These are phyloP conservation scores for Achaetomiella virescens DNA, from an alignment of 495 filamentous ascomycete genomes.

Conservation along the genomic window DNA sequence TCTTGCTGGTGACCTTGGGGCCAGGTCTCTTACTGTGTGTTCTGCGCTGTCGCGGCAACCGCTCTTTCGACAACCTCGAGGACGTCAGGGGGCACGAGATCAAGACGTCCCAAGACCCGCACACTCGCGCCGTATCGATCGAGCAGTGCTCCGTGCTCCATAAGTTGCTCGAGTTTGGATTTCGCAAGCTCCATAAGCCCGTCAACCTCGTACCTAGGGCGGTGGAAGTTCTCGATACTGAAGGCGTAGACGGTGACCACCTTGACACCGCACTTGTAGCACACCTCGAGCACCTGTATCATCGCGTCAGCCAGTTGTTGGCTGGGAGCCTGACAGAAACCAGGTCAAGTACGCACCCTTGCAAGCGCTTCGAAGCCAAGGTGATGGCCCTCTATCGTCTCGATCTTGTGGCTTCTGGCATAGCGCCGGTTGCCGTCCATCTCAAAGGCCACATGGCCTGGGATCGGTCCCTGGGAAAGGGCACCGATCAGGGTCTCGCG, in stretches of 20 bases:
- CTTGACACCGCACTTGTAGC: slow-evolving; percentile 91
- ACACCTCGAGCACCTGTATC: slow-evolving; percentile 81
- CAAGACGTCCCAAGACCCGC: slow-evolving; percentile 72
- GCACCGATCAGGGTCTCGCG: slow-evolving; percentile 81
- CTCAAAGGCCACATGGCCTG: slow-evolving; percentile 91
- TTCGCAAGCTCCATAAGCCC: slow-evolving; percentile 97
- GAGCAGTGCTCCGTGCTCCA: slow-evolving; percentile 86
- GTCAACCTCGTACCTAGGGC: slow-evolving; percentile 96
- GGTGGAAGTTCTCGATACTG: slow-evolving; percentile 98
- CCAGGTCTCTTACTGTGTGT: slow-evolving; percentile 54
- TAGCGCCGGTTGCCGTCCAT: slow-evolving; percentile 98
- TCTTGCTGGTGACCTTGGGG: background rate
- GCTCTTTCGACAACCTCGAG: slow-evolving; percentile 79
- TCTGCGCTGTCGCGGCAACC: slow-evolving; percentile 72
- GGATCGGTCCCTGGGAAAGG: slow-evolving; percentile 81
- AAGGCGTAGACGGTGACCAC: slow-evolving; percentile 98
- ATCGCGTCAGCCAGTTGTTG: slow-evolving; percentile 5
- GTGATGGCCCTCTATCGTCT: slow-evolving; percentile 96
- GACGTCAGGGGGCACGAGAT: slow-evolving; percentile 77
- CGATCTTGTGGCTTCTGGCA: slow-evolving; percentile 81
- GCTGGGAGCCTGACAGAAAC: background rate
- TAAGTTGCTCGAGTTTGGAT: slow-evolving; percentile 81
- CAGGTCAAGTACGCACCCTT: slow-evolving; percentile 42
- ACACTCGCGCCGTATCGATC: slow-evolving; percentile 89
- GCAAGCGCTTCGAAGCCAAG: slow-evolving; percentile 93